Percentiles rank a stretch among this genome's conserved stretches.
Evolutionary conservation across 176 grass and related monocot species (phyloP).

Genomic region (Tuctoria greenei): DNA sequence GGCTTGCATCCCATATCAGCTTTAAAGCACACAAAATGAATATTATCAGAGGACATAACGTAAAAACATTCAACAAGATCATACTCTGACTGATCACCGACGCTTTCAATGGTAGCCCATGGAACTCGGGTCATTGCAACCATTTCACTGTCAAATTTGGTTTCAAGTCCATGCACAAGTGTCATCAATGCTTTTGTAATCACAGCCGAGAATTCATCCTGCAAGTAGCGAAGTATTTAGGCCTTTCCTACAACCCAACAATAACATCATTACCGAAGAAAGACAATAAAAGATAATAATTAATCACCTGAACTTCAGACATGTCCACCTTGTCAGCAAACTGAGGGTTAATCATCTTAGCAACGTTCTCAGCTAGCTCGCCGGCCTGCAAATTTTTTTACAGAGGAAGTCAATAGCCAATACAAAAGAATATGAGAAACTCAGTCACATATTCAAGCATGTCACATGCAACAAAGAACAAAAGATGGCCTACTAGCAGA

Average conservation of each 20-base stretch:
- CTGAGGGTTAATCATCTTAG: conserved; percentile 89
- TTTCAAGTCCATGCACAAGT: conserved; percentile 95
- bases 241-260: conserved; percentile 20
- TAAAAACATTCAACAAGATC: conserved; percentile 30
- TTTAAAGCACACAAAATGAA: conserved; percentile 32
- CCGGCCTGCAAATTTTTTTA: conserved; percentile 60
- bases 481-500: neutral
- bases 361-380: conserved; percentile 95
- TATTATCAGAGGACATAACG: conserved; percentile 10
- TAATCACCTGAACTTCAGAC: conserved; percentile 90
- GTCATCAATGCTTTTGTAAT: conserved; percentile 97
- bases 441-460: conserved; percentile 8
- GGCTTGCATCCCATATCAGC: neutral
- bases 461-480: neutral
- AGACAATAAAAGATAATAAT: conserved; percentile 23
- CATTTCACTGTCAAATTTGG: conserved; percentile 99
- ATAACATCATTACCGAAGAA: conserved; percentile 19
- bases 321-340: conserved; percentile 93
- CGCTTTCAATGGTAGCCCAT: conserved; percentile 94
- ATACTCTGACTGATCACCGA: conserved; percentile 98
- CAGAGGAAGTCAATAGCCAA: conserved; percentile 21
- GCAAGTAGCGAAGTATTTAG: conserved; percentile 34
- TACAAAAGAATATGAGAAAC: conserved; percentile 8
- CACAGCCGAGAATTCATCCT: conserved; percentile 95
- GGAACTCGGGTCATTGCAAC: conserved; percentile 90